phyloP scores from a whole-genome alignment of 1,139 yeast species.

The Diutina neorugosa region DNA sequence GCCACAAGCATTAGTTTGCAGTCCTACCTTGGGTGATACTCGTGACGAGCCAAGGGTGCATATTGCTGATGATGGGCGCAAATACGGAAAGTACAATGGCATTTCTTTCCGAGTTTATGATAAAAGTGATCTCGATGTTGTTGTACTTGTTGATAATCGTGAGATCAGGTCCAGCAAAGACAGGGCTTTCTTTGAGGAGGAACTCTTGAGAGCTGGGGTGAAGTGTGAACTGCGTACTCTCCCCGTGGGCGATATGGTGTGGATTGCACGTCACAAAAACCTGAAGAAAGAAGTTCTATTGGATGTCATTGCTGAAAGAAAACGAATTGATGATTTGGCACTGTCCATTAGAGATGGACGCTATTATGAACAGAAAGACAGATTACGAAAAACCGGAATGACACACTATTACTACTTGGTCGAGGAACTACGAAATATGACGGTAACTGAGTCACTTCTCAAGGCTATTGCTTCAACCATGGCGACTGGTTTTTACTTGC shows the following conservation, averaged over 20 bases:
- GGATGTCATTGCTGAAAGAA: conserved; percentile 78
- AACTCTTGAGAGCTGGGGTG: conserved; percentile 39
- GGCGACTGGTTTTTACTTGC: conserved; percentile 58
- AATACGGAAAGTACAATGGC: conserved; percentile 7
- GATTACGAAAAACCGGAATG: conserved; percentile 61
- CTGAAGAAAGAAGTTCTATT: conserved; percentile 57
- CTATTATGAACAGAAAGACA: conserved; percentile 70
- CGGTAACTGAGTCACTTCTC: conserved; percentile 25
- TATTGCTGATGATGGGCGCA: neutral
- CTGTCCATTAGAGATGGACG: conserved; percentile 80
- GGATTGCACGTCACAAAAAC: conserved; percentile 65
- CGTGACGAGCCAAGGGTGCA: conserved; percentile 1
- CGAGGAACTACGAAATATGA: conserved; percentile 43
- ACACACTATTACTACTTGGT: conserved; percentile 61
- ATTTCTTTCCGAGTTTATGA: conserved; percentile 28
- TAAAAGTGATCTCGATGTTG: conserved; percentile 37
- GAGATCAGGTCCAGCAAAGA: conserved; percentile 58
- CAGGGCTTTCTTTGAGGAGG: conserved; percentile 48
- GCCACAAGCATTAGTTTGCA: conserved; percentile 4
- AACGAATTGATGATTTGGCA: conserved; percentile 77
- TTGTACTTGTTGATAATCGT: conserved; percentile 65
- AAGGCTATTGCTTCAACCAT: conserved; percentile 71
- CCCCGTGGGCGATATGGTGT: conserved; percentile 76
- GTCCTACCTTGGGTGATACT: conserved; percentile 8
- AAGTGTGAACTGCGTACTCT: conserved; percentile 44